Evolutionary conservation across 2,329 filamentous ascomycete species (phyloP), one percentile per base, ranked within the genome.

Genomic region (Zopfia rhizophila): DNA sequence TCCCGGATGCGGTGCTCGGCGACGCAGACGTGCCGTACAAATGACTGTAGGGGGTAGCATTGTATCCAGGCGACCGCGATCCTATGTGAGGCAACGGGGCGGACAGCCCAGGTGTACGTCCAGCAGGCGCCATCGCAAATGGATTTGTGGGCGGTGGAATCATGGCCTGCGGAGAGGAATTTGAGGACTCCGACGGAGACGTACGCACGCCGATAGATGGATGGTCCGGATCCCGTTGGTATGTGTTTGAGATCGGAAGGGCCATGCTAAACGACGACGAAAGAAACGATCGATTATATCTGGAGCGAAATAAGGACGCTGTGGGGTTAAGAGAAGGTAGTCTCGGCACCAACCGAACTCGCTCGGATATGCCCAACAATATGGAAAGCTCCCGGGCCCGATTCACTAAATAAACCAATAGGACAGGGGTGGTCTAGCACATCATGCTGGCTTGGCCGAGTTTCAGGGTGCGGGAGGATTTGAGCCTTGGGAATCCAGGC

Each of bases 301-400:
- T 35, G 38, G 53, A 44, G 36, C 40, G 46, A 40, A 46, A 57
- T 55, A 56, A 42, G 39, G 51, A 52, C 49, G 51, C 56, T 56
- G 59, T 63, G 57, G 63, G 60, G 61, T 58, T 41, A 58, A 60
- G 39, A 46, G 52, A 45, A 55, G 45, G 44, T 52, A 30, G 45
- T 53, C 51, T 70, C 67, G 68, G 69, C 45, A 67, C 53, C 50
- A 66, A 61, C 66, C 69, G 69, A 71, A 53, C 45, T 56, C 52
- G 56, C 55, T 53, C 49, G 51, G 51, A 53, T 49, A 51, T 52
- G 55, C 54, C 58, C 55, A 63, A 55, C 55, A 55, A 56, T 54
- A 48, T 55, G 61, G 61, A 49, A 40, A 51, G 38, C 47, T 61
- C 49, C 54, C 55, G 51, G 38, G 36, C 35, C 39, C 47, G 50